phyloP scores from a whole-genome alignment of 2,329 filamentous ascomycete genomes.

The Fusarium sp. region DNA sequence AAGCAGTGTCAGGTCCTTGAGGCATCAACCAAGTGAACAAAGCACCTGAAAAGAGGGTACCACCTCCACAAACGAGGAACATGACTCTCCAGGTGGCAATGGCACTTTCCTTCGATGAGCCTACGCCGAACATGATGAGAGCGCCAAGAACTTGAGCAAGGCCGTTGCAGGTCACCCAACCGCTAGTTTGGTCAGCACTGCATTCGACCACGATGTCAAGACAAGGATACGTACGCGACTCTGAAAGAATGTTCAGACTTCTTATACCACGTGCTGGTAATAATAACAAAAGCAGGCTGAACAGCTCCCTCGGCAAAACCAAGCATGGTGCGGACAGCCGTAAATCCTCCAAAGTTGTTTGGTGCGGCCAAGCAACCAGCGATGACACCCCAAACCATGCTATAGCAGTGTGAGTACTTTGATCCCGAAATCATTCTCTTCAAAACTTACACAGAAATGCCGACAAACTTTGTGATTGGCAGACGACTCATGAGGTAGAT shows the following conservation, averaged over 20 bases:
- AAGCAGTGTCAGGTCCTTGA: no score
- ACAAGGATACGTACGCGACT: neutral
- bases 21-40: no score
- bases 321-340: constrained; percentile 2
- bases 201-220: neutral
- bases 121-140: neutral
- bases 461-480: constrained; percentile 5
- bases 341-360: neutral
- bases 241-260: constrained; percentile 10
- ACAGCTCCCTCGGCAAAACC: constrained; percentile 4
- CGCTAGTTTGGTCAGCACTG: neutral
- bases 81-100: no score
- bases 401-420: no score
- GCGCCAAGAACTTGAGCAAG: constrained; percentile 2
- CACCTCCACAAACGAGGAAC: no score
- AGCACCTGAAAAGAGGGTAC: no score
- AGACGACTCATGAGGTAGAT: constrained; percentile 10
- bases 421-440: no score
- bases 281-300: constrained; percentile 8
- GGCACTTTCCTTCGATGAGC: no score
- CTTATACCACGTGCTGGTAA: constrained; percentile 9
- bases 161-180: constrained; percentile 16
- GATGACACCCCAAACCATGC: no score
- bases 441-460: neutral
- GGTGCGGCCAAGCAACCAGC: neutral